Evolutionary conservation across 257 asterid genomes (phyloP).

Genomic region (Solanum okadae): DNA sequence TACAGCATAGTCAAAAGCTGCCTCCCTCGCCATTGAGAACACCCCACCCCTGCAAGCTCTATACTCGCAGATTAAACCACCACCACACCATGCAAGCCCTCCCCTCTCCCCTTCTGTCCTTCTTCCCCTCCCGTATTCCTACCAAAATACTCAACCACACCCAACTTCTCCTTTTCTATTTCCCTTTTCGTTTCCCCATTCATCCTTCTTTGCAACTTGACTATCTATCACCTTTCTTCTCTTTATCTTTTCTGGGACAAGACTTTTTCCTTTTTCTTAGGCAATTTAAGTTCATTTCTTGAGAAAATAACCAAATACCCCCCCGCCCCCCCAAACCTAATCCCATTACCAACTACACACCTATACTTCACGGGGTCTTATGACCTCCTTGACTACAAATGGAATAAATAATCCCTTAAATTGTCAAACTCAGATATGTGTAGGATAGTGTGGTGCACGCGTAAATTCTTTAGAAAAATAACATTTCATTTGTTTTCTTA

Average conservation of each 20-base stretch:
- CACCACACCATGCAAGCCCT: background rate
- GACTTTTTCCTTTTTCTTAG: no score
- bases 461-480: no score
- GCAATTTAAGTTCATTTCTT: no score
- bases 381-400: no score
- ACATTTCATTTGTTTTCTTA: no score
- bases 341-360: no score
- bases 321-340: no score
- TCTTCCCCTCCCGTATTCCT: background rate
- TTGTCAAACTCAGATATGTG: no score
- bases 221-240: background rate
- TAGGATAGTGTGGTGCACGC: no score
- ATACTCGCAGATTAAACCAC: background rate
- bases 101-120: background rate
- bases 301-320: no score
- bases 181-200: background rate
- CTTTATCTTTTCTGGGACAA: background rate
- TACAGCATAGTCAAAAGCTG: background rate
- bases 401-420: no score
- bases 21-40: background rate
- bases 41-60: background rate
- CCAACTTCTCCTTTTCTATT: background rate
- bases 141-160: background rate
- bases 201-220: background rate
- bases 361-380: no score